phyloP scores from a whole-genome alignment of 306 rosid genomes.

The Fragaria vesca region DNA sequence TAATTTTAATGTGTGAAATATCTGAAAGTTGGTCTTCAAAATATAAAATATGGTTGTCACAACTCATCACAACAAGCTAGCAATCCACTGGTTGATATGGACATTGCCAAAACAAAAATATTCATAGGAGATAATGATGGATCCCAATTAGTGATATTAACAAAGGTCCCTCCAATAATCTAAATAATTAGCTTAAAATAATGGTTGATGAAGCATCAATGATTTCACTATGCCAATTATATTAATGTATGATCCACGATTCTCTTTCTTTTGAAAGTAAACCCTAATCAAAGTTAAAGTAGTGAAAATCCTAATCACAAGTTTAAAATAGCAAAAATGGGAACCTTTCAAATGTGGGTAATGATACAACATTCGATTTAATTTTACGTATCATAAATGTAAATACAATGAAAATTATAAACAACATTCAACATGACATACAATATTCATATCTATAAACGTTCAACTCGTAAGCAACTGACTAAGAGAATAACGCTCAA shows the following conservation, averaged over 20 bases:
- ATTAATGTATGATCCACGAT: neutral
- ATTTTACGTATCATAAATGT: neutral
- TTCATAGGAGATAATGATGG: neutral
- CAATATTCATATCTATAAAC: too few relatives aligned
- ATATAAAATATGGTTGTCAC: neutral
- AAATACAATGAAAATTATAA: too few relatives aligned
- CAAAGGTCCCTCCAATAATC: neutral
- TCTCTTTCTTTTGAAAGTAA: neutral
- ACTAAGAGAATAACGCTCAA: too few relatives aligned
- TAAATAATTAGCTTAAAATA: neutral
- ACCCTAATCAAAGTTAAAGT: neutral
- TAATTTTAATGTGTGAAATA: neutral
- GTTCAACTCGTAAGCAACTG: too few relatives aligned
- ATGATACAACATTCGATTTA: neutral
- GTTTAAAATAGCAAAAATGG: neutral
- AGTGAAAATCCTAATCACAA: neutral
- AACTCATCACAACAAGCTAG: neutral
- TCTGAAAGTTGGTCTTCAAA: conserved; percentile 5
- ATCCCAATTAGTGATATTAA: neutral
- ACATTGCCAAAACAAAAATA: neutral
- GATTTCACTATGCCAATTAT: neutral
- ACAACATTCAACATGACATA: too few relatives aligned
- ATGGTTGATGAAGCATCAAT: neutral
- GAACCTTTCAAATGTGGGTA: neutral
- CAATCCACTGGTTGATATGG: neutral